Percentiles rank a stretch among this genome's conserved stretches.
These are phyloP conservation scores for Clavispora fructus DNA, from an alignment of 805 yeast genomes.

Conservation along the genomic window DNA sequence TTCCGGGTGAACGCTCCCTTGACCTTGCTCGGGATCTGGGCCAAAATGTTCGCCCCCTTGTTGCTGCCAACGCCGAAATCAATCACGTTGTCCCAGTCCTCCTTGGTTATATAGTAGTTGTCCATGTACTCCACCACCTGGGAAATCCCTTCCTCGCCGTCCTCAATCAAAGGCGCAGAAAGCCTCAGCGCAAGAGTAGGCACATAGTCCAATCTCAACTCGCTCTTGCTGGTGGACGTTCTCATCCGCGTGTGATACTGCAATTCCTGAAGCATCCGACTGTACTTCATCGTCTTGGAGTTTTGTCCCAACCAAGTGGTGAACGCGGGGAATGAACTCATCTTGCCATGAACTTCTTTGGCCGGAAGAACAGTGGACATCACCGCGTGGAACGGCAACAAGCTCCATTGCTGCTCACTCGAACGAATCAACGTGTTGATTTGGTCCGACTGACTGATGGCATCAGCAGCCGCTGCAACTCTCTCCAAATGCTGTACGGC, in stretches of 20 bases:
- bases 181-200: slow-evolving; percentile 58
- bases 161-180: slow-evolving; percentile 49
- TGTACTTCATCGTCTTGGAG: slow-evolving; percentile 75
- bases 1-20: slow-evolving; percentile 84
- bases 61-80: slow-evolving; percentile 70
- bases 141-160: slow-evolving; percentile 60
- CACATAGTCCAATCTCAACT: slow-evolving; percentile 70
- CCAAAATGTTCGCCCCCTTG: slow-evolving; percentile 40
- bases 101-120: slow-evolving; percentile 76
- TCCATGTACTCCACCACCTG: slow-evolving; percentile 74
- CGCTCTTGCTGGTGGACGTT: slow-evolving; percentile 70
- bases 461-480: slow-evolving; percentile 76
- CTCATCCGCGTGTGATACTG: slow-evolving; percentile 82
- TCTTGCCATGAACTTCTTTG: slow-evolving; percentile 64
- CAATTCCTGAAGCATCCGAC: slow-evolving; percentile 75
- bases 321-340: slow-evolving; percentile 68
- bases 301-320: slow-evolving; percentile 88
- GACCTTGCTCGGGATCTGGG: slow-evolving; percentile 67
- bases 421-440: slow-evolving; percentile 81
- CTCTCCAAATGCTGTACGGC: slow-evolving; percentile 53
- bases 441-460: slow-evolving; percentile 78
- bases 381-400: slow-evolving; percentile 86
- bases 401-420: slow-evolving; percentile 89
- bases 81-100: slow-evolving; percentile 86
- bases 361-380: slow-evolving; percentile 82